phyloP scores from a whole-genome alignment of 2,329 filamentous ascomycete genomes.

The Chaetomium olivaceum region DNA sequence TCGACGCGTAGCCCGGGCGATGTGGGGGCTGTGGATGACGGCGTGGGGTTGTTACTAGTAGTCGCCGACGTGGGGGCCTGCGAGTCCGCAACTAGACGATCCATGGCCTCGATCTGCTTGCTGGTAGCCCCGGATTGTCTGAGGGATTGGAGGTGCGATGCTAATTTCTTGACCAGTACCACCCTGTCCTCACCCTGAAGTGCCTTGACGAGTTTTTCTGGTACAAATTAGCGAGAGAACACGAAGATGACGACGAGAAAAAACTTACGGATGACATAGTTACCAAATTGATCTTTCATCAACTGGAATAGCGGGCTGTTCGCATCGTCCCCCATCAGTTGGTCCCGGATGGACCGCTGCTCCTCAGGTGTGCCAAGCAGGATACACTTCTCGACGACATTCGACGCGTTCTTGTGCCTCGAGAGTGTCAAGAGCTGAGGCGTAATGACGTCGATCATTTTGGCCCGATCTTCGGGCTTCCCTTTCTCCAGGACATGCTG shows the following conservation, averaged over 20 bases:
- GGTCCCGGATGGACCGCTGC: conserved; percentile 65
- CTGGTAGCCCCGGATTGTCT: conserved; percentile 62
- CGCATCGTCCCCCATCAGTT: conserved; percentile 65
- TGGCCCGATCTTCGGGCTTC: conserved; percentile 67
- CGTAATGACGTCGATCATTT: conserved; percentile 73
- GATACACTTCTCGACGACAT: conserved; percentile 94
- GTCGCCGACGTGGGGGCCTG: conserved; percentile 26
- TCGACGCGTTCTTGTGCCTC: conserved; percentile 95
- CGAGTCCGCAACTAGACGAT: conserved; percentile 50
- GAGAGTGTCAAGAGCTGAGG: conserved; percentile 72
- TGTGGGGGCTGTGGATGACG: conserved; percentile 34
- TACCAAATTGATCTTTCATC: conserved; percentile 90
- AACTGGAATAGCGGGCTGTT: conserved; percentile 70
- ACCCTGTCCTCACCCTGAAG: conserved; percentile 62
- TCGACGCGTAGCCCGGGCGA: conserved; percentile 47
- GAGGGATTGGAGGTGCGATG: conserved; percentile 59
- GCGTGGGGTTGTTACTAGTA: conserved; percentile 34
- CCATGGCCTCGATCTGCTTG: conserved; percentile 66
- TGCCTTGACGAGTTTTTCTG: conserved; percentile 76
- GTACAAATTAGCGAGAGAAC: conserved; percentile 28
- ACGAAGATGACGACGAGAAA: background rate
- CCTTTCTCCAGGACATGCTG: conserved; percentile 88
- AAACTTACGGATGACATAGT: conserved; percentile 91
- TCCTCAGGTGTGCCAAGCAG: conserved; percentile 69
- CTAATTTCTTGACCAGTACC: conserved; percentile 63